Conservation (phyloP, 1,139 yeast species). For the Yamadazyma spencermartinsiae region DNA sequence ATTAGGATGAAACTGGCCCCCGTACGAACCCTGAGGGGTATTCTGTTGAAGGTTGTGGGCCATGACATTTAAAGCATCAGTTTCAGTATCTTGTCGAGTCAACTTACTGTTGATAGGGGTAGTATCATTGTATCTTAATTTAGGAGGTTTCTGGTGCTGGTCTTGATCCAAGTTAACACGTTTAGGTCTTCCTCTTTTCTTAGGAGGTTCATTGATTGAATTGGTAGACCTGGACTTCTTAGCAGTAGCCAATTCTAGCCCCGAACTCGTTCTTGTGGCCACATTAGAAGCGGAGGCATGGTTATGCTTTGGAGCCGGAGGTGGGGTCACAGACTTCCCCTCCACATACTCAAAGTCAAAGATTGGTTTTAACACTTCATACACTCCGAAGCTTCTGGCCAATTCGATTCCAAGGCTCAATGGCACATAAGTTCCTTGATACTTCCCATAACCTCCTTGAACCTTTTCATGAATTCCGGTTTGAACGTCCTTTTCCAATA, state of each 20-base stretch:
- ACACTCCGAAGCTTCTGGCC: conserved; percentile 74
- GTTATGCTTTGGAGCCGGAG: conserved; percentile 82
- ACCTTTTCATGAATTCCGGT: conserved; percentile 86
- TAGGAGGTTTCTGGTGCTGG: conserved; percentile 23
- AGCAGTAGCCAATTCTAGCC: conserved; percentile 8
- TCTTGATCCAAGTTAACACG: conserved; percentile 30
- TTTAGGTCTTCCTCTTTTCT: conserved; percentile 51
- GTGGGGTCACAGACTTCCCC: conserved; percentile 64
- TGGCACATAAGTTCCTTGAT: conserved; percentile 96
- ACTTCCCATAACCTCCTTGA: conserved; percentile 93
- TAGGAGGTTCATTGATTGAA: conserved; percentile 32
- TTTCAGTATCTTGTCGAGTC: conserved; percentile 45
- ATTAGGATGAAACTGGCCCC: not conserved
- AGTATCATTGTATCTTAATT: conserved; percentile 33
- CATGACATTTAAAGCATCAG: conserved; percentile 40
- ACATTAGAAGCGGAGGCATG: conserved; percentile 61
- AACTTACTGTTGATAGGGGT: conserved; percentile 33
- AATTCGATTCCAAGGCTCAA: conserved; percentile 60
- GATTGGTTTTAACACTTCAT: conserved; percentile 62
- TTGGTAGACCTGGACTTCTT: conserved; percentile 25
- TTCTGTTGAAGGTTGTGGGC: conserved; percentile 29
- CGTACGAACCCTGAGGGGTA: not conserved
- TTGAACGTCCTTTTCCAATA: conserved; percentile 85
- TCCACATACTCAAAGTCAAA: conserved; percentile 62
- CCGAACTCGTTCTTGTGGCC: conserved; percentile 41